A percentile compares a stretch with the other conserved stretches of the same genome.
Evolutionary conservation across 2,329 filamentous ascomycete species (phyloP).

Genomic region (Colletotrichum eleusines): DNA sequence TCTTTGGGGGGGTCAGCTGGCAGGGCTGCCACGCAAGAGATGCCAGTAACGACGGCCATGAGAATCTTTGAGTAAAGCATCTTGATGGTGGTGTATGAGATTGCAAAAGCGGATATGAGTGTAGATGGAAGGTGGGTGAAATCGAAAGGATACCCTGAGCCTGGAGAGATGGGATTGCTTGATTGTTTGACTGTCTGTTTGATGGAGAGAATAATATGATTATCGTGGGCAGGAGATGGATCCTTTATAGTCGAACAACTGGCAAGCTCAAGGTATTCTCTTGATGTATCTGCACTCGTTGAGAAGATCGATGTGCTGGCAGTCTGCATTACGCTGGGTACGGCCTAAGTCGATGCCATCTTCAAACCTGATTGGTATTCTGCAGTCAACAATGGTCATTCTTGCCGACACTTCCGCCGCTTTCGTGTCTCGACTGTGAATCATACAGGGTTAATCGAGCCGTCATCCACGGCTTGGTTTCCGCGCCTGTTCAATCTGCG

Average conservation of each 20-base stretch:
- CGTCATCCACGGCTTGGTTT: not conserved
- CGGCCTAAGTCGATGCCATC: not conserved
- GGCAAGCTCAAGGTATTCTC: not conserved
- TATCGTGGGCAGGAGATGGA: not conserved
- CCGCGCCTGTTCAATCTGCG: not conserved
- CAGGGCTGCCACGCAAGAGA: slow-evolving; percentile 31
- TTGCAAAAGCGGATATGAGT: not conserved
- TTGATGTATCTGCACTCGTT: not conserved
- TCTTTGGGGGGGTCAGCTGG: slow-evolving; percentile 26
- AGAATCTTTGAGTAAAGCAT: slow-evolving; percentile 35
- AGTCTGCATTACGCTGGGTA: not conserved
- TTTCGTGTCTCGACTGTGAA: not conserved
- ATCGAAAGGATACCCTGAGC: slow-evolving; percentile 26
- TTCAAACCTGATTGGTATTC: not conserved
- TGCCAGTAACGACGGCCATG: slow-evolving; percentile 27
- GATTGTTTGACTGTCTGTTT: slow-evolving; percentile 26
- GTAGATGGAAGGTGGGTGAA: slow-evolving; percentile 17
- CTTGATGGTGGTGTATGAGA: slow-evolving; percentile 7
- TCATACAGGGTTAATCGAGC: not conserved
- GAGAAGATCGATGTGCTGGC: not conserved
- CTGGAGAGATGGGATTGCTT: slow-evolving; percentile 17
- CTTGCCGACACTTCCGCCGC: slow-evolving; percentile 22
- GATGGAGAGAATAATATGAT: not conserved
- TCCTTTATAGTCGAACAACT: slow-evolving; percentile 25
- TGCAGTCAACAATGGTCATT: not conserved